These are phyloP conservation scores for Leccinum longicurvipes DNA, from an alignment of 768 basidiomycete species.

Conservation along the genomic window DNA sequence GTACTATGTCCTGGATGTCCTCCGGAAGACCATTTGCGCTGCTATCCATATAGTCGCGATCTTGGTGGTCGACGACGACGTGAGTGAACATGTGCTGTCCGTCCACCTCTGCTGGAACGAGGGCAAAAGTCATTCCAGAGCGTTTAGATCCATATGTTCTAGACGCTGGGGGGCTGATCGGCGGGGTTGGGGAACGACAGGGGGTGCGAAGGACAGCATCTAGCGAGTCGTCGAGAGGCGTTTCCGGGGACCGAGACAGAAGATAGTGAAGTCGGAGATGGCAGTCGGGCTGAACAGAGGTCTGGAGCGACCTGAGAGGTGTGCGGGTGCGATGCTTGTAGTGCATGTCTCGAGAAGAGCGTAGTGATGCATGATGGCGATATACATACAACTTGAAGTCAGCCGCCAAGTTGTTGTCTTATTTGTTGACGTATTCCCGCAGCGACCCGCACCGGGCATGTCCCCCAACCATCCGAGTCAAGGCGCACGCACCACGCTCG, in stretches of 20 bases:
- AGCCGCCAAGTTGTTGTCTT: neutral
- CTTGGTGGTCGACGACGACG: constrained; percentile 6
- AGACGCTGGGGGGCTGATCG: constrained; percentile 15
- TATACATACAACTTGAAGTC: too few relatives aligned
- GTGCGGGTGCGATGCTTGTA: constrained; percentile 6
- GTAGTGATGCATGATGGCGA: too few relatives aligned
- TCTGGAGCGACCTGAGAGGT: constrained; percentile 19
- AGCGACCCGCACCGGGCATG: too few relatives aligned
- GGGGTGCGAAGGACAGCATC: too few relatives aligned
- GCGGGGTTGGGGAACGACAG: constrained; percentile 12
- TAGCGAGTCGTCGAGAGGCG: too few relatives aligned
- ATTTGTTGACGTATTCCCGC: too few relatives aligned
- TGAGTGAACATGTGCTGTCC: constrained; percentile 16
- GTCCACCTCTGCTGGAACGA: constrained; percentile 13
- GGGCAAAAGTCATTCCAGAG: constrained; percentile 14
- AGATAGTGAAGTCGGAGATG: constrained; percentile 12
- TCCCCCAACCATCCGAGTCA: constrained; percentile 31
- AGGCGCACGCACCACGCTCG: constrained; percentile 26
- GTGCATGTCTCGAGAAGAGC: neutral
- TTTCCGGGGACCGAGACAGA: constrained; percentile 1
- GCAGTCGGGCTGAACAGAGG: constrained; percentile 8
- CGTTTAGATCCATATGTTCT: constrained; percentile 15
- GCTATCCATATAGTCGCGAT: neutral
- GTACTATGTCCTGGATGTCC: constrained; percentile 27
- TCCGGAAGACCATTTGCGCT: constrained; percentile 19